Evolutionary conservation across 306 rosid species (phyloP).

Genomic region (Malus orientalis): DNA sequence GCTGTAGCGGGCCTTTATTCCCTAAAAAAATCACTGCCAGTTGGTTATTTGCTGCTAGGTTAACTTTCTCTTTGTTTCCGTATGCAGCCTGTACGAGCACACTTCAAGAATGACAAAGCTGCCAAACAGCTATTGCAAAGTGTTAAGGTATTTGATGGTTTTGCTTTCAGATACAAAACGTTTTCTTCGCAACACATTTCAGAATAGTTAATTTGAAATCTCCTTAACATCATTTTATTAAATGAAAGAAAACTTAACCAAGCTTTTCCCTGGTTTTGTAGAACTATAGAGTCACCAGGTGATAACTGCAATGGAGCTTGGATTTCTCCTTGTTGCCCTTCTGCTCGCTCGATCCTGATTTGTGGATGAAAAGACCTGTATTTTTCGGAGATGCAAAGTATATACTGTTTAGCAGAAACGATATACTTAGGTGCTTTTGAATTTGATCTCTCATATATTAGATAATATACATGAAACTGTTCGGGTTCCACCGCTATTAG

Average conservation of each 20-base stretch:
- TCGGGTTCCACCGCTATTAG: too few relatives aligned
- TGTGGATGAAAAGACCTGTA: background rate
- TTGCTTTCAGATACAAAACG: background rate
- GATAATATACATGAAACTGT: background rate
- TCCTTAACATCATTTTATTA: background rate
- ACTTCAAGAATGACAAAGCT: constrained; percentile 55
- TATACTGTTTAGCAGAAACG: too few relatives aligned
- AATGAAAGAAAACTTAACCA: background rate
- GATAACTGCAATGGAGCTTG: background rate
- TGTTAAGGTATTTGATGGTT: constrained; percentile 50
- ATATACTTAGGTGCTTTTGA: too few relatives aligned
- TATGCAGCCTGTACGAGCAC: constrained; percentile 72
- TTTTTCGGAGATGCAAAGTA: too few relatives aligned
- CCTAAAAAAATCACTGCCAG: background rate
- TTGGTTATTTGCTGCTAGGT: background rate
- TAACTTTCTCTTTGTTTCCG: background rate
- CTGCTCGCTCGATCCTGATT: background rate
- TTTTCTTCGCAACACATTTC: background rate
- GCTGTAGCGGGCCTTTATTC: too few relatives aligned
- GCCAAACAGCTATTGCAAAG: constrained; percentile 65
- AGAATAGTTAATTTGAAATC: background rate
- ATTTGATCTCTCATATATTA: background rate
- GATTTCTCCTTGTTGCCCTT: background rate
- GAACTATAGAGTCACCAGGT: constrained; percentile 6
- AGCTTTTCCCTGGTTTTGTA: background rate